Percentiles rank a stretch among this genome's conserved stretches.
Conservation (phyloP, 2,329 filamentous ascomycete species). For the Colletotrichum sp. region DNA sequence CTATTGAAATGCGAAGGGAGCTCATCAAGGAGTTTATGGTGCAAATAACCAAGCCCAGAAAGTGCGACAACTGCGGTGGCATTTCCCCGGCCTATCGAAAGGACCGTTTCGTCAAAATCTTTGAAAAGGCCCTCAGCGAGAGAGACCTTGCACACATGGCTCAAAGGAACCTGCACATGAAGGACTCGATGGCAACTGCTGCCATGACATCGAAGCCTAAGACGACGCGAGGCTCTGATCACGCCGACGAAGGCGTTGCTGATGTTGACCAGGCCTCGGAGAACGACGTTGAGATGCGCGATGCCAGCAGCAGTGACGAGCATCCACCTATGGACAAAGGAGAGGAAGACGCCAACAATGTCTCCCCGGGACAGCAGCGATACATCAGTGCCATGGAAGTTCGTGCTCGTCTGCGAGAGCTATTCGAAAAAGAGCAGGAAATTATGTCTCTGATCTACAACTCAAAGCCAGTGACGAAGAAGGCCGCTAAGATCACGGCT, state of each 20-base stretch:
- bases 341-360: conserved; percentile 35
- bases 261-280: conserved; percentile 63
- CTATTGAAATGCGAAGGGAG: conserved; percentile 75
- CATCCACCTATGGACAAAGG: conserved; percentile 47
- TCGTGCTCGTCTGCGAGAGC: conserved; percentile 73
- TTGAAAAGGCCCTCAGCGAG: conserved; percentile 76
- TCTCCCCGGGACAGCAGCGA: conserved; percentile 57
- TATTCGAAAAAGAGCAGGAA: conserved; percentile 89
- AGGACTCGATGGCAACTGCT: conserved; percentile 67
- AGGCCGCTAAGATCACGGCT: conserved; percentile 63
- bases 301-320: conserved; percentile 50
- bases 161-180: conserved; percentile 67
- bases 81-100: conserved; percentile 86
- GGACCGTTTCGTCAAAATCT: conserved; percentile 91
- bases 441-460: conserved; percentile 86
- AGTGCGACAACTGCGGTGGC: conserved; percentile 70
- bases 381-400: conserved; percentile 88
- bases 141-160: conserved; percentile 83
- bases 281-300: conserved; percentile 44
- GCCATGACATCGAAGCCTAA: conserved; percentile 28
- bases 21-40: conserved; percentile 84
- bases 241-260: conserved; percentile 72
- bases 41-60: conserved; percentile 71
- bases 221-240: conserved; percentile 33
- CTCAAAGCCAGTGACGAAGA: conserved; percentile 68